These are phyloP conservation scores for Phytomonas serpens DNA, from an alignment of 208 protist genomes.

Conservation along the genomic window DNA sequence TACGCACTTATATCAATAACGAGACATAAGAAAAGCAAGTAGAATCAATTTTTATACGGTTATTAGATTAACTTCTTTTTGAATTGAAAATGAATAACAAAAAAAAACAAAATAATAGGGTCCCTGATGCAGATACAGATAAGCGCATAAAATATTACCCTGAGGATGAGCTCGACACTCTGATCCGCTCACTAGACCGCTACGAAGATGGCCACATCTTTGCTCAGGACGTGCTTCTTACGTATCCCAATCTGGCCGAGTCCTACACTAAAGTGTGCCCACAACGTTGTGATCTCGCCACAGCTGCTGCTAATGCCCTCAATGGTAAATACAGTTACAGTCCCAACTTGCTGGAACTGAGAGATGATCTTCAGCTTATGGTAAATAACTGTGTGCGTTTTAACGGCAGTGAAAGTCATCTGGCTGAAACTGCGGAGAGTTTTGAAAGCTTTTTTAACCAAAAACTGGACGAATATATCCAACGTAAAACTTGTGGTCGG, in stretches of 20 bases:
- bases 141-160: conserved; percentile 29
- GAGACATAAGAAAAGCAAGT: neutral
- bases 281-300: conserved; percentile 63
- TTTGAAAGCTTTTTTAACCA: conserved; percentile 67
- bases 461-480: conserved; percentile 50
- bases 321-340: conserved; percentile 57
- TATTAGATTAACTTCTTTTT: neutral
- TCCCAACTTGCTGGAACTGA: conserved; percentile 34
- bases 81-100: conserved; percentile 2
- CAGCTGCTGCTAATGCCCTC: conserved; percentile 46
- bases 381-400: conserved; percentile 78
- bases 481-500: conserved; percentile 47
- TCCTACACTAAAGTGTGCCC: conserved; percentile 69
- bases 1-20: neutral
- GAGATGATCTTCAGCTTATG: conserved; percentile 71
- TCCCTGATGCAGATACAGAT: neutral
- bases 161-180: conserved; percentile 45
- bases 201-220: conserved; percentile 70
- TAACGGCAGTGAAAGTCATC: conserved; percentile 49
- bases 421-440: conserved; percentile 33
- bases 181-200: conserved; percentile 65
- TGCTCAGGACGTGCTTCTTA: conserved; percentile 57
- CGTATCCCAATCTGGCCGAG: conserved; percentile 68
- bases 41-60: neutral
- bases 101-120: neutral